Evolutionary conservation across 1,284 basidiomycete genomes (phyloP).

Genomic region (Ganoderma meredithae): DNA sequence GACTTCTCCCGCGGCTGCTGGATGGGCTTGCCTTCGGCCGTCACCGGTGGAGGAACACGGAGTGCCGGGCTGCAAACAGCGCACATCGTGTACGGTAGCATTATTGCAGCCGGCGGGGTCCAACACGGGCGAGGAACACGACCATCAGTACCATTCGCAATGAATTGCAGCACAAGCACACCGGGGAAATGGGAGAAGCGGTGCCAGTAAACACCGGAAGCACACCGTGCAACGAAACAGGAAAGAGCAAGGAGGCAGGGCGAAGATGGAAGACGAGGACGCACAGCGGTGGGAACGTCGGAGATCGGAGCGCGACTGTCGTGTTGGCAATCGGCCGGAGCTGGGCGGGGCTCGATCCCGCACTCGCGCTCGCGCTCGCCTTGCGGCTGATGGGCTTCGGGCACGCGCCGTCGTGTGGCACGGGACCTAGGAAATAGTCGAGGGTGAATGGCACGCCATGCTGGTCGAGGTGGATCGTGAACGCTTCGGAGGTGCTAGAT

Average conservation of each 20-base stretch:
- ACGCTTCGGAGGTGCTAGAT: conserved; percentile 56
- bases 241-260: background rate
- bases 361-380: conserved; percentile 21
- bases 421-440: conserved; percentile 74
- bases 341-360: conserved; percentile 40
- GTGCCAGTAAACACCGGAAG: background rate
- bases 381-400: conserved; percentile 42
- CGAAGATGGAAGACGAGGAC: conserved; percentile 35
- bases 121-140: conserved; percentile 1
- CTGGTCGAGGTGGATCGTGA: conserved; percentile 63
- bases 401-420: conserved; percentile 72
- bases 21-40: conserved; percentile 68
- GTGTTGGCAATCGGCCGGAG: conserved; percentile 54
- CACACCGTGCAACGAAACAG: background rate
- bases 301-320: conserved; percentile 56
- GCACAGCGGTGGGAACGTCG: conserved; percentile 65
- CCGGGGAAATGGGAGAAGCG: conserved; percentile 3
- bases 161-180: conserved; percentile 5
- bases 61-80: conserved; percentile 62
- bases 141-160: conserved; percentile 4
- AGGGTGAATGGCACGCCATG: conserved; percentile 62
- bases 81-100: background rate
- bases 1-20: conserved; percentile 69
- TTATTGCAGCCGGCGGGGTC: conserved; percentile 12
- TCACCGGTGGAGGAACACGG: conserved; percentile 70